A percentile compares a stretch with the other conserved stretches of the same genome.
These are phyloP conservation scores for Tulasnella sp. DNA, from an alignment of 768 basidiomycete species.

Conservation along the genomic window DNA sequence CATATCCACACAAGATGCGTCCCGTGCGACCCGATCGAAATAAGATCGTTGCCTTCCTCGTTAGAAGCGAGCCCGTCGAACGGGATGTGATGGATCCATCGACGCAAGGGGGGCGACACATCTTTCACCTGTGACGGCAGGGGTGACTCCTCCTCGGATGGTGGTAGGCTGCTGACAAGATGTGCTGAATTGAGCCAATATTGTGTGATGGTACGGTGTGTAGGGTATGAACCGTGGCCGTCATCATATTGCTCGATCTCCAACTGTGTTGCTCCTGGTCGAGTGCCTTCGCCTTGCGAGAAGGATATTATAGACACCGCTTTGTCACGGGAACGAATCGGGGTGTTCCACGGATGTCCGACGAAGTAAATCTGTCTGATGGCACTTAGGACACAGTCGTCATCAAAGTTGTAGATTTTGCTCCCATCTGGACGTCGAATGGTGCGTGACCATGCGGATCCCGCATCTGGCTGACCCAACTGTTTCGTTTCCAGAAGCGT, in stretches of 20 bases:
- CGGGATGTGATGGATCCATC: constrained; percentile 9
- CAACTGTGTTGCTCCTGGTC: too few species aligned
- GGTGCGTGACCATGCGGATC: background rate
- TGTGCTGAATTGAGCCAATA: constrained; percentile 1
- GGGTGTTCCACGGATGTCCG: constrained; percentile 14
- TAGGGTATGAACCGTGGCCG: too few species aligned
- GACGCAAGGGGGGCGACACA: background rate
- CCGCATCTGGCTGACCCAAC: background rate
- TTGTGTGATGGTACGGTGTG: constrained; percentile 9
- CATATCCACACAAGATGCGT: constrained; percentile 12
- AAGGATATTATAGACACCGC: background rate
- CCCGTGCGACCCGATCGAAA: constrained; percentile 6
- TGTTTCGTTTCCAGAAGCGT: background rate
- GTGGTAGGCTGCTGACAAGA: background rate
- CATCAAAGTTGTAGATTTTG: background rate
- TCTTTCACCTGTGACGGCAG: too few species aligned
- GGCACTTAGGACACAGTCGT: background rate
- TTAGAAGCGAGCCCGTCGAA: background rate
- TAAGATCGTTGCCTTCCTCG: background rate
- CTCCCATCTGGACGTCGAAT: background rate
- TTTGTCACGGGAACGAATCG: background rate
- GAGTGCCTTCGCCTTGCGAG: background rate
- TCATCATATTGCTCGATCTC: too few species aligned
- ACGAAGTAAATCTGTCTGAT: background rate
- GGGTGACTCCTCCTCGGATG: background rate